Evolutionary conservation across 2,329 filamentous ascomycete genomes (phyloP).

Genomic region (Chlorencoelia australis): DNA sequence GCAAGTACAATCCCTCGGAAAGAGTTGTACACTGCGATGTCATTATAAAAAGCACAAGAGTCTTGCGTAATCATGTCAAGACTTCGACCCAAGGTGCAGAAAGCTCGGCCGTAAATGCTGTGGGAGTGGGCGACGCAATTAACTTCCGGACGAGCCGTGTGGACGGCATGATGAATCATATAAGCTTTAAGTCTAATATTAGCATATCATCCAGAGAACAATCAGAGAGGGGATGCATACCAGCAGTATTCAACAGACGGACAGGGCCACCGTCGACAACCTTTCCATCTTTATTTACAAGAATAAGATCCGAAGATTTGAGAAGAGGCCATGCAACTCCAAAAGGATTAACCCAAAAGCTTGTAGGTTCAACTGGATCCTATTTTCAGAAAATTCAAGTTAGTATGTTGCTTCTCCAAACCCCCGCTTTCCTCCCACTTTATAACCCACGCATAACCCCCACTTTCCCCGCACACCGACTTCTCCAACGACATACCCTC

Average conservation of each 20-base stretch:
- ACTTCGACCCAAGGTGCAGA: slow-evolving; percentile 45
- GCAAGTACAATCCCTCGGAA: slow-evolving; percentile 45
- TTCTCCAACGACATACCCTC: slow-evolving; percentile 18
- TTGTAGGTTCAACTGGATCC: slow-evolving; percentile 27
- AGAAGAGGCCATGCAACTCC: slow-evolving; percentile 33
- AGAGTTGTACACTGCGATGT: slow-evolving; percentile 30
- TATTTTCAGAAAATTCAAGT: too few relatives aligned
- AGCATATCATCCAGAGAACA: neutral
- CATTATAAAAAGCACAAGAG: slow-evolving; percentile 40
- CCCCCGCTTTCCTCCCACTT: neutral
- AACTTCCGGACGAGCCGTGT: slow-evolving; percentile 48
- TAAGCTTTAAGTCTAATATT: slow-evolving; percentile 34
- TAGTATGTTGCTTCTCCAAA: neutral
- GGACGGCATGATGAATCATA: slow-evolving; percentile 50
- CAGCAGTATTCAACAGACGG: slow-evolving; percentile 25
- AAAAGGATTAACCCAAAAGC: slow-evolving; percentile 29
- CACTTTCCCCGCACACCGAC: too few relatives aligned
- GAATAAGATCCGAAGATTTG: slow-evolving; percentile 56
- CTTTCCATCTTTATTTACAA: slow-evolving; percentile 49
- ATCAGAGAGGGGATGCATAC: slow-evolving; percentile 8
- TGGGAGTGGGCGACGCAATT: slow-evolving; percentile 49
- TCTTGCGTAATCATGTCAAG: slow-evolving; percentile 41
- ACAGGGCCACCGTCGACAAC: slow-evolving; percentile 50
- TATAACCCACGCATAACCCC: neutral
- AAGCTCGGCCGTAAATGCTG: slow-evolving; percentile 48